Percentiles rank a stretch among this genome's conserved stretches.
Evolutionary conservation across 2,329 filamentous ascomycete species (phyloP).

Genomic region (Raffaelea deltoideospora): DNA sequence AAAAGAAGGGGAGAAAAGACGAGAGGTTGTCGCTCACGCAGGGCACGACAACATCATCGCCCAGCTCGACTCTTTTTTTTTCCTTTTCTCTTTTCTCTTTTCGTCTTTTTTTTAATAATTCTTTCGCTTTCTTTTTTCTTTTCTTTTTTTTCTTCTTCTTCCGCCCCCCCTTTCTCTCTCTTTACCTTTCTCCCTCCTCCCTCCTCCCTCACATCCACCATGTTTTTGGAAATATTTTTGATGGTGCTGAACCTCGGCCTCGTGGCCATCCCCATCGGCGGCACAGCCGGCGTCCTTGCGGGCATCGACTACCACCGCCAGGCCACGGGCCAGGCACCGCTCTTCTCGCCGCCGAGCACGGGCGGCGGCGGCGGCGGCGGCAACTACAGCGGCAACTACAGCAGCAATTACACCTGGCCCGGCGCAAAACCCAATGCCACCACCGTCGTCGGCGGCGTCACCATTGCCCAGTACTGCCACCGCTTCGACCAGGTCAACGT

Average conservation of each 20-base stretch:
- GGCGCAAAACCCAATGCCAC: slow-evolving; percentile 8
- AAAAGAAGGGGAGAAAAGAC: too few relatives aligned
- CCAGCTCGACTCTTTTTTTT: background rate
- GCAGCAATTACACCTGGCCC: slow-evolving; percentile 12
- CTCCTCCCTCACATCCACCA: slow-evolving; percentile 18
- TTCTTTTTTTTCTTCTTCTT: background rate
- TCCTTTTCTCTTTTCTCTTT: background rate
- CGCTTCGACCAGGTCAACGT: slow-evolving; percentile 4
- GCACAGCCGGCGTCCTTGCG: slow-evolving; percentile 25
- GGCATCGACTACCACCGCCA: slow-evolving; percentile 29
- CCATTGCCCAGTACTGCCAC: slow-evolving; percentile 8
- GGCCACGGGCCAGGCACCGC: slow-evolving; percentile 25
- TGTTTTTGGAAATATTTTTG: slow-evolving; percentile 21
- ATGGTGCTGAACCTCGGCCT: slow-evolving; percentile 35
- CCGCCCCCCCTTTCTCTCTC: background rate
- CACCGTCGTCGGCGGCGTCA: slow-evolving; percentile 2
- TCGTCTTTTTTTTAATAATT: background rate
- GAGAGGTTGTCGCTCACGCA: too few relatives aligned
- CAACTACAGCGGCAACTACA: slow-evolving; percentile 12
- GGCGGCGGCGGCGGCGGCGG: slow-evolving; percentile 1
- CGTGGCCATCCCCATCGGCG: slow-evolving; percentile 20
- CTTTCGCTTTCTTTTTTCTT: background rate
- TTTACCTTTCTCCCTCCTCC: background rate
- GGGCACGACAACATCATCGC: background rate
- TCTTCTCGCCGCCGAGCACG: slow-evolving; percentile 21